phyloP scores from a whole-genome alignment of 2,329 filamentous ascomycete species.

The Penicillium sp. region DNA sequence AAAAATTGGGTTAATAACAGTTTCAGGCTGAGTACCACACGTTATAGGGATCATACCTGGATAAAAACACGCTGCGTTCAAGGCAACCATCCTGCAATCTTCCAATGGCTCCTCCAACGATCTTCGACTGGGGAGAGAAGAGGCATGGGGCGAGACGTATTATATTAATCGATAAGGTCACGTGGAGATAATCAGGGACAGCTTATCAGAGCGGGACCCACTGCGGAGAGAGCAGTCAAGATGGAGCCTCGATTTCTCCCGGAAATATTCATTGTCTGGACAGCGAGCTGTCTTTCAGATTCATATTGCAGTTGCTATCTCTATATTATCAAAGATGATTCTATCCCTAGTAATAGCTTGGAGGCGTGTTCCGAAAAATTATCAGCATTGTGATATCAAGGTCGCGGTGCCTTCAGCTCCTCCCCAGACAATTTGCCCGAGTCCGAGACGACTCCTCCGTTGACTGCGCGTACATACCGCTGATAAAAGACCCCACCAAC shows the following conservation, averaged over 20 bases:
- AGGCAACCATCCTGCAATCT: conserved; percentile 24
- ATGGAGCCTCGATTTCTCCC: not conserved
- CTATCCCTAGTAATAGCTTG: not conserved
- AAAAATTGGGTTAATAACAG: conserved; percentile 8
- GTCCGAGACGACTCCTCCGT: conserved; percentile 32
- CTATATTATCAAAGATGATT: not conserved
- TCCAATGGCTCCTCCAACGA: conserved; percentile 3
- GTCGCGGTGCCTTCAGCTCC: not conserved
- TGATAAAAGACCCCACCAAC: conserved; percentile 28
- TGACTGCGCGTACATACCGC: conserved; percentile 31
- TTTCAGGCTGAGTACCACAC: not conserved
- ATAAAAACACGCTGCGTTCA: conserved; percentile 19
- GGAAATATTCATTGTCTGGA: not conserved
- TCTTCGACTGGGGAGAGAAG: conserved; percentile 11
- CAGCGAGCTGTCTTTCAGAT: not conserved
- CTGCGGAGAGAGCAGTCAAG: not conserved
- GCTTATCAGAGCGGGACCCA: not conserved
- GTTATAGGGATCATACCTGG: conserved; percentile 15
- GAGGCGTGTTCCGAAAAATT: not conserved
- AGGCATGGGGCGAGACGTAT: conserved; percentile 1
- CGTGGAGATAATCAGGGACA: conserved; percentile 23
- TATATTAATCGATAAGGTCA: conserved; percentile 23
- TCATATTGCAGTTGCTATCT: not conserved
- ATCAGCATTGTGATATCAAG: not conserved
- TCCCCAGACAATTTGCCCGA: conserved; percentile 6